These are phyloP conservation scores for Alternaria longipes DNA, from an alignment of 2,329 filamentous ascomycete species.

Conservation along the genomic window DNA sequence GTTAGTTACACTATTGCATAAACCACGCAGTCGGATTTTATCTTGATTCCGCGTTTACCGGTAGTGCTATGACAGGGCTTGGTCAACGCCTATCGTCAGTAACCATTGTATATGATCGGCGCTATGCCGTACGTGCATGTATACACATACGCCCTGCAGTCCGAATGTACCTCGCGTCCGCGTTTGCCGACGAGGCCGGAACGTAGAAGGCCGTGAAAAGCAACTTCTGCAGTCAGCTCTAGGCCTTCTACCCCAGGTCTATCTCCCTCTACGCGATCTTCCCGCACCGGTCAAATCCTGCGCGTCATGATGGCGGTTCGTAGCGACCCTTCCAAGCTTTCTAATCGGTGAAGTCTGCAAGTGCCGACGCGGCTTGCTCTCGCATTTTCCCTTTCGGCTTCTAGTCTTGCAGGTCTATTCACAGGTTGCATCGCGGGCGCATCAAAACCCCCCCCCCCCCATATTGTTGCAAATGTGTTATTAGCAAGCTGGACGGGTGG, in stretches of 20 bases:
- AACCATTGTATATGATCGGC: background rate
- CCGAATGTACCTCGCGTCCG: slow-evolving; percentile 2
- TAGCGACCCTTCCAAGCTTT: slow-evolving; percentile 1
- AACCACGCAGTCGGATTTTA: background rate
- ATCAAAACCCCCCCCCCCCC: too few species aligned
- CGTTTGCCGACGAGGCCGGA: slow-evolving; percentile 10
- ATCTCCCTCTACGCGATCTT: slow-evolving; percentile 7
- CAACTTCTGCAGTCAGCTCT: slow-evolving; percentile 25
- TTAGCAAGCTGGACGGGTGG: background rate
- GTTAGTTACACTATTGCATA: background rate
- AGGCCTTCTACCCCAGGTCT: slow-evolving; percentile 6
- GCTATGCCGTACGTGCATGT: background rate
- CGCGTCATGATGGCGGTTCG: slow-evolving; percentile 15
- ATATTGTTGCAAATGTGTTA: background rate
- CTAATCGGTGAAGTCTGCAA: slow-evolving; percentile 19
- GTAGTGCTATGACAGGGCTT: background rate
- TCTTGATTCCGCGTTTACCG: background rate
- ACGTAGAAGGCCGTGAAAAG: slow-evolving; percentile 7
- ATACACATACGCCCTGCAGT: background rate
- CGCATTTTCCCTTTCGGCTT: background rate
- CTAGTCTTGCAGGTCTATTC: background rate
- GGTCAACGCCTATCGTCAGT: background rate
- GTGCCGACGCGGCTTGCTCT: background rate
- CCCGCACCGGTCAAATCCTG: slow-evolving; percentile 27
- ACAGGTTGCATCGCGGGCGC: background rate